phyloP scores from a whole-genome alignment of 75 land plant species.

The Isoetes taiwanensis region DNA sequence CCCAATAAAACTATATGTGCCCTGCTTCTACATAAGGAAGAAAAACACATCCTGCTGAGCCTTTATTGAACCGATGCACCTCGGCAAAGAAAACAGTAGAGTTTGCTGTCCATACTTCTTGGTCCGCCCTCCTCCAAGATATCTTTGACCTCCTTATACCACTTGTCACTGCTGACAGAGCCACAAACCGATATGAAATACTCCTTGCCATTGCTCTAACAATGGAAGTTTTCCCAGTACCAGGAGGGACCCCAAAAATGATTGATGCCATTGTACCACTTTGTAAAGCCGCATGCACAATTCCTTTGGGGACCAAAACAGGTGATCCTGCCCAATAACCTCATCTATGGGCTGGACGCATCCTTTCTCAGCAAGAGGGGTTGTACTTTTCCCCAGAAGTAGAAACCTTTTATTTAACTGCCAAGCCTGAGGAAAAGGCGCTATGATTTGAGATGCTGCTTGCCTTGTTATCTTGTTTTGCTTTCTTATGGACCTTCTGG shows the following conservation, averaged over 20 bases:
- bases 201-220: slow-evolving; percentile 39
- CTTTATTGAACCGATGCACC: slow-evolving; percentile 75
- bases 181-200: slow-evolving; percentile 39
- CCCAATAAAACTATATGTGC: slow-evolving; percentile 60
- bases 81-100: slow-evolving; percentile 73
- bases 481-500: too few species aligned
- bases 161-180: slow-evolving; percentile 48
- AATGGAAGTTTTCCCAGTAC: slow-evolving; percentile 57
- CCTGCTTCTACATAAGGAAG: slow-evolving; percentile 86
- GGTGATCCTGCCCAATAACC: slow-evolving; percentile 72
- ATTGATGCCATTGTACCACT: slow-evolving; percentile 29
- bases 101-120: slow-evolving; percentile 34
- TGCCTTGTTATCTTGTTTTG: too few species aligned
- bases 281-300: slow-evolving; percentile 24
- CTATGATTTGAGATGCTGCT: too few species aligned
- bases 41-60: slow-evolving; percentile 80
- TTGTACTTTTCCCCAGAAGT: slow-evolving; percentile 5
- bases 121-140: slow-evolving; percentile 44
- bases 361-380: slow-evolving; percentile 55
- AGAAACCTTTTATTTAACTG: too few species aligned
- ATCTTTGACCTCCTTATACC: slow-evolving; percentile 67
- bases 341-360: slow-evolving; percentile 47
- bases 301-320: slow-evolving; percentile 36
- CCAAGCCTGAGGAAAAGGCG: too few species aligned
- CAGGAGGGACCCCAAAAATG: slow-evolving; percentile 64